A percentile compares a stretch with the other conserved stretches of the same genome.
These are phyloP conservation scores for Apiospora kogelbergensis DNA, from an alignment of 2,329 filamentous ascomycete genomes.

Conservation along the genomic window DNA sequence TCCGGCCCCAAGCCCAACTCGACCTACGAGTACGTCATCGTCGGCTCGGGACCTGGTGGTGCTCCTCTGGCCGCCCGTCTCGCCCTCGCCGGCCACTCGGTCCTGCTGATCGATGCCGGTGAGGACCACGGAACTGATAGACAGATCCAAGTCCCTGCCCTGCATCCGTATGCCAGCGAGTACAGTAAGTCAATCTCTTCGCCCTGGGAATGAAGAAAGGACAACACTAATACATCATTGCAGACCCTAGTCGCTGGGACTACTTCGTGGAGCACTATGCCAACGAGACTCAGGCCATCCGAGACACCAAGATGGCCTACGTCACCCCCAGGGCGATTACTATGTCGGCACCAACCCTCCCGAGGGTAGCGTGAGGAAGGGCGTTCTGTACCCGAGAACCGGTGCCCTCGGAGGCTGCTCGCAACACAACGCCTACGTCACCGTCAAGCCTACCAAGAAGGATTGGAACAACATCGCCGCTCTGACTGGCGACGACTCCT, in stretches of 20 bases:
- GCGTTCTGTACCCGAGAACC: conserved; percentile 58
- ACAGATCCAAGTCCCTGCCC: conserved; percentile 55
- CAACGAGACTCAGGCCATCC: conserved; percentile 49
- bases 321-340: conserved; percentile 45
- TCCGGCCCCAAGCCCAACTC: conserved; percentile 11
- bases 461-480: conserved; percentile 44
- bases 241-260: conserved; percentile 45
- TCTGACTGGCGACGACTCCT: conserved; percentile 29
- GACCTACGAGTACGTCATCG: conserved; percentile 61
- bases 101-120: conserved; percentile 27
- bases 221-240: neutral
- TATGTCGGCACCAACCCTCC: conserved; percentile 57
- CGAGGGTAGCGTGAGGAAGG: conserved; percentile 48
- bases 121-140: conserved; percentile 52
- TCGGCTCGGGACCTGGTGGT: conserved; percentile 63
- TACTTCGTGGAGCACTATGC: conserved; percentile 64
- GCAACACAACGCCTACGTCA: conserved; percentile 23
- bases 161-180: conserved; percentile 53
- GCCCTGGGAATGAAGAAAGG: neutral
- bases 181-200: conserved; percentile 40
- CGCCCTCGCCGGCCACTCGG: conserved; percentile 57
- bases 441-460: conserved; percentile 42
- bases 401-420: conserved; percentile 42
- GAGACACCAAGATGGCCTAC: conserved; percentile 61
- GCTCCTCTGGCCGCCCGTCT: conserved; percentile 60